Base-by-base conservation (phyloP, 306 rosid genomes). In the Prunus campanulata region DNA sequence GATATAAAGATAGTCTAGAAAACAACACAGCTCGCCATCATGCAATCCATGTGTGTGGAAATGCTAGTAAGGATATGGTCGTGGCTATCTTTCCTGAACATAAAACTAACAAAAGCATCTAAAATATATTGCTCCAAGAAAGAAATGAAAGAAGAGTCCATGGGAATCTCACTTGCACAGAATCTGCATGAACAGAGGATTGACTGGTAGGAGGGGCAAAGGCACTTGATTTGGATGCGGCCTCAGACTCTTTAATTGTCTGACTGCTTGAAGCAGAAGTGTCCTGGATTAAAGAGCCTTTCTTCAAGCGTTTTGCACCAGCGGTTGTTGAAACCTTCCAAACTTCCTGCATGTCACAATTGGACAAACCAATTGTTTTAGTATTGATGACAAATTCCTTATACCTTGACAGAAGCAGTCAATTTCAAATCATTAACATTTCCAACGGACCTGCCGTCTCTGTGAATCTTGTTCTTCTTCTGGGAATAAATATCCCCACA, bases 401-500 rank as follows among this genome's bases (percentile, higher is more conserved):
- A 63, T 48, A 67, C 59, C 79, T 74, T 62, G 65, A 73, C 47
- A 42, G 30, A 51, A 69, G 68, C 52, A 19, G 47, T 46, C 46
- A 50, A 74, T 71, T 67, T 75, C 47, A 68, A 82, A 71, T 74
- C 74, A 62, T 18, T 25, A 66, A 56, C 51, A 71, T 35, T 83
- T 69, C 42, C 66, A 71, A 82, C 91, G 68, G 81, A 92, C 99
- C 96, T 96, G 99, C 77, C 99, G 90, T 52, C 99, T 88, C 71
- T 88, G 97, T 61, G 99, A 96, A 83, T 92, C 99, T 80, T 96
- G 98, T 78, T 89, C 99, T 87, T 96, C 98, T 86, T 96, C 99
- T 39, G 93, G 96, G 83, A 91, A 92, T 83, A 96, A 87, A 87
- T 96, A 96, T 63, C 80, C 97, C 98, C 99, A 96, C 98, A 96